A percentile compares a stretch with the other conserved stretches of the same genome.
Evolutionary conservation across 805 yeast species (phyloP).

Genomic region (Allodekkera sacchari): DNA sequence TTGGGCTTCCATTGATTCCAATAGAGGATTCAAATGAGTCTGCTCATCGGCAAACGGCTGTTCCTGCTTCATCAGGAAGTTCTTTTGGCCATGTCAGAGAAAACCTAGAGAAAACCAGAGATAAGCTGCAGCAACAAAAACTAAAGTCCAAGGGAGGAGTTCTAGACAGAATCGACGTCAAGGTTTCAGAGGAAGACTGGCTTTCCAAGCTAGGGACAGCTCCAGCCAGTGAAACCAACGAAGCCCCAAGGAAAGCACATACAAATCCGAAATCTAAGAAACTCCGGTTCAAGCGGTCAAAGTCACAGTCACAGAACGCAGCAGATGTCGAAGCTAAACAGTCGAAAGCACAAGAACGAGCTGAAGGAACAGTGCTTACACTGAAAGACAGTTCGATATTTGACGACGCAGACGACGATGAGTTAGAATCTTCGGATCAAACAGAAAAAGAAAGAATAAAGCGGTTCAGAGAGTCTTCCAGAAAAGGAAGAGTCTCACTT

Average conservation of each 20-base stretch:
- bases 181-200: constrained; percentile 28
- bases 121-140: constrained; percentile 15
- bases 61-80: no score
- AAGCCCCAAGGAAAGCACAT: not conserved
- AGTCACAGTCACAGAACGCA: constrained; percentile 3
- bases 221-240: constrained; percentile 4
- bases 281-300: constrained; percentile 6
- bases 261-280: constrained; percentile 3
- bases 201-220: constrained; percentile 20
- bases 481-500: constrained; percentile 15
- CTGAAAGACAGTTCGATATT: constrained; percentile 41
- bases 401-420: constrained; percentile 32
- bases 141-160: constrained; percentile 17
- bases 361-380: constrained; percentile 44
- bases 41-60: no score
- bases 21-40: constrained; percentile 25
- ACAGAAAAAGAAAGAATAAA: constrained; percentile 8
- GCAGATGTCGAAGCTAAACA: constrained; percentile 6
- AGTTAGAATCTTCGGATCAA: constrained; percentile 28
- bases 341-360: constrained; percentile 23
- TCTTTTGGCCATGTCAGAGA: constrained; percentile 14
- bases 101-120: constrained; percentile 9
- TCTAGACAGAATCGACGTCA: constrained; percentile 21
- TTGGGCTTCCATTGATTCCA: constrained; percentile 41
- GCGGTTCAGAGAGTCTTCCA: constrained; percentile 11